phyloP scores from a whole-genome alignment of 257 asterid genomes.

The Eucommia ulmoides region DNA sequence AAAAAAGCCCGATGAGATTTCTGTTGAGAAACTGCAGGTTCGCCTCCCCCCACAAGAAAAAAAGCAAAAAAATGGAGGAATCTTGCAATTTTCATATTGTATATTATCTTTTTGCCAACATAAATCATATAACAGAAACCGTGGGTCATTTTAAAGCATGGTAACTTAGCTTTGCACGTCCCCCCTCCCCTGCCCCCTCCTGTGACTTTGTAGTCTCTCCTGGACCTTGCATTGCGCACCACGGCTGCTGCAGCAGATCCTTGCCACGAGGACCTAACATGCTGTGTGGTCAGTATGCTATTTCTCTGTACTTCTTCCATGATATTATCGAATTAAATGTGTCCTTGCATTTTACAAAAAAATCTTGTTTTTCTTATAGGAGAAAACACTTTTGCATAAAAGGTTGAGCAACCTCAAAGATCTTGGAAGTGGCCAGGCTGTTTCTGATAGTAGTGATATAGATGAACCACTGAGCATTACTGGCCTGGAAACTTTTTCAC shows the following conservation, averaged over 20 bases:
- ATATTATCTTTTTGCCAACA: no score
- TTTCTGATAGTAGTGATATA: constrained; percentile 40
- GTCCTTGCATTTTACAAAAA: background rate
- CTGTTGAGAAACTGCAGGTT: constrained; percentile 94
- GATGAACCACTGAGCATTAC: constrained; percentile 87
- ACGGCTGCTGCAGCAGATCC: constrained; percentile 98
- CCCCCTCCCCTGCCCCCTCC: no score
- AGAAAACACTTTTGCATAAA: constrained; percentile 72
- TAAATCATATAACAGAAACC: no score
- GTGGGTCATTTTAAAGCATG: no score
- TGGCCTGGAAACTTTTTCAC: constrained; percentile 92
- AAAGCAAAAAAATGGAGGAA: no score
- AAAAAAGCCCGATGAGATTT: constrained; percentile 86
- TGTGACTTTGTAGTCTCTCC: constrained; percentile 95
- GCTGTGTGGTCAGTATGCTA: constrained; percentile 72
- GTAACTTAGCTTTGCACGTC: no score
- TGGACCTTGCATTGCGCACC: constrained; percentile 95
- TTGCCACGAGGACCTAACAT: constrained; percentile 84
- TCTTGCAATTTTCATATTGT: no score
- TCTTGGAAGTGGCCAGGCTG: constrained; percentile 52
- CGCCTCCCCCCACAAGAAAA: background rate
- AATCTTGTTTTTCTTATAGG: constrained; percentile 33
- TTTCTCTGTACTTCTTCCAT: background rate
- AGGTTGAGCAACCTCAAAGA: constrained; percentile 79
- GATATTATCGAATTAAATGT: background rate